These are phyloP conservation scores for Geotrichum candidum DNA, from an alignment of 1,139 yeast species.

Conservation along the genomic window DNA sequence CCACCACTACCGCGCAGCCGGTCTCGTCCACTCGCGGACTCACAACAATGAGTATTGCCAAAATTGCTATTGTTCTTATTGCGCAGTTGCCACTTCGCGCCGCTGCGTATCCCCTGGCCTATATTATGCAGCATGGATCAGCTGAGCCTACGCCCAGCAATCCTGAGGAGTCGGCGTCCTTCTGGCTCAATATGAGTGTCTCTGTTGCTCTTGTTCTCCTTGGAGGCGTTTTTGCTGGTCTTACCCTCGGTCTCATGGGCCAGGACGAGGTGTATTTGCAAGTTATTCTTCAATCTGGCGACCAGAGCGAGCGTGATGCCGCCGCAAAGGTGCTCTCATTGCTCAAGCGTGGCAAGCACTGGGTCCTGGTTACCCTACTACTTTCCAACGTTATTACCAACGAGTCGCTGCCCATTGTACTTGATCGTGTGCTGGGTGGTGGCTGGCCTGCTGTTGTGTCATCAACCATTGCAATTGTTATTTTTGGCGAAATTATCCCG, in stretches of 20 bases:
- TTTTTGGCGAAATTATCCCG: slow-evolving; percentile 95
- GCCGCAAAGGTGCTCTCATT: slow-evolving; percentile 71
- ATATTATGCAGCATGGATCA: slow-evolving; percentile 36
- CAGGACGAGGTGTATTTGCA: slow-evolving; percentile 83
- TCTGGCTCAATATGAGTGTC: slow-evolving; percentile 50
- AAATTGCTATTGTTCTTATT: slow-evolving; percentile 12
- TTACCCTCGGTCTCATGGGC: slow-evolving; percentile 93
- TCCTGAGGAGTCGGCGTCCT: slow-evolving; percentile 29
- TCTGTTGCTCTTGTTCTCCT: slow-evolving; percentile 68
- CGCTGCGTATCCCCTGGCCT: slow-evolving; percentile 9
- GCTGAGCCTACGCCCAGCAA: slow-evolving; percentile 29
- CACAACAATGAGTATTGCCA: neutral
- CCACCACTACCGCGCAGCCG: neutral
- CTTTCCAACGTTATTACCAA: slow-evolving; percentile 82
- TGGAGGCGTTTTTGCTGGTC: slow-evolving; percentile 95
- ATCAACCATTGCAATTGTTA: slow-evolving; percentile 85
- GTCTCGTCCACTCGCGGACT: neutral
- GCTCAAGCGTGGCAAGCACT: slow-evolving; percentile 83
- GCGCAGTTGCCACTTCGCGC: slow-evolving; percentile 15
- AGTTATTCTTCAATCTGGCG: slow-evolving; percentile 45
- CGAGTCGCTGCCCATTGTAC: slow-evolving; percentile 89
- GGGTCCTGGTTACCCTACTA: slow-evolving; percentile 91
- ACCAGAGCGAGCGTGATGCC: slow-evolving; percentile 52
- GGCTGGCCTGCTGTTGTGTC: slow-evolving; percentile 97
- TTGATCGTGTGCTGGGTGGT: slow-evolving; percentile 90